Base-by-base conservation (phyloP, 768 basidiomycete genomes). In the Lactarius vividus region DNA sequence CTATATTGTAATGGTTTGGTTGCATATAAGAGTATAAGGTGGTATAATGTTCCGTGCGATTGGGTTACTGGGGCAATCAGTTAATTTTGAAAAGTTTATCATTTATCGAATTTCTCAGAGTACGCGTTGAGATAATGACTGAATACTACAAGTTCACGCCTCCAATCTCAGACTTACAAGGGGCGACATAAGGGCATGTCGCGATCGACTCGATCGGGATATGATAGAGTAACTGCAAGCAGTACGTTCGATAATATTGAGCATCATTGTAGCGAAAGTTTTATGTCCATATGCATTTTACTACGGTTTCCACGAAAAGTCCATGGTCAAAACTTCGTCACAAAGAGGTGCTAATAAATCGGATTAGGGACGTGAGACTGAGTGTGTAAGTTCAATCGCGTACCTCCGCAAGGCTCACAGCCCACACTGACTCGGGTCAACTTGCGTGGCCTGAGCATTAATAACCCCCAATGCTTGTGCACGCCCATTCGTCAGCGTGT, bases 371-470 rank as follows among this genome's bases (percentile, higher is more conserved):
- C 16, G 2, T 8, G 31, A 55, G 53, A 31, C 9, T 31, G 16
- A 23, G 11, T 37, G 35, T 39, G 33, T 16, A 26, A 39, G n/a
- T 7, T 37, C 31, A 57, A 23, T 39, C 57, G 35, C 33, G 29
- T n/a, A 57, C 57, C 57, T 20, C 37, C 3, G 33, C 29, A n/a
- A 28, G n/a, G 35, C 64, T 75, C 70, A 79, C 65, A 86, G 73
- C 26, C 85, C 85, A 71, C 88, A 89, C 58, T 72, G 67, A 0
- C 85, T 81, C 8, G 79, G 63, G 44, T 69, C 74, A 11, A 88
- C 82, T 65, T 83, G 74, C 3, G 65, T 74, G 6, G 82, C 75
- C 10, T 73, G 76, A 15, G 84, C 84, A 16, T 77, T 55, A 26
- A 88, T 77, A 29, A 81, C 75, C 10, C 87, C 87, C 29, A 83